Evolutionary conservation across 176 grass and related monocot genomes (phyloP).

Genomic region (Musa troglodytarum): DNA sequence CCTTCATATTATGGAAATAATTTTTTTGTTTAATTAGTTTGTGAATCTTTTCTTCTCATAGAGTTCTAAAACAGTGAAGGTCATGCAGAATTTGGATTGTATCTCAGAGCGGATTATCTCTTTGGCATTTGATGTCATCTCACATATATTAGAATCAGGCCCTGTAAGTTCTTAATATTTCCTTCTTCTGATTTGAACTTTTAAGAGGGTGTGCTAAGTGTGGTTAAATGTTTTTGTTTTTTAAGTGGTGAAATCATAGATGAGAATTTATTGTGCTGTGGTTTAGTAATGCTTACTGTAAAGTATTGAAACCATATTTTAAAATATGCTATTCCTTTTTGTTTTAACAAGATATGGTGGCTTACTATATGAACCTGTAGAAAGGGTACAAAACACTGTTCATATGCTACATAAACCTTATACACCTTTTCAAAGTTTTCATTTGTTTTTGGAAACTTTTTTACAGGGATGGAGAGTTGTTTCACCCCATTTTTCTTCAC

Average conservation of each 20-base stretch:
- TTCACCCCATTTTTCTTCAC: constrained; percentile 79
- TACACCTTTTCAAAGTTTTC: neutral
- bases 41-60: neutral
- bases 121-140: constrained; percentile 80
- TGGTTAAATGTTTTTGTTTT: neutral
- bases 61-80: constrained; percentile 21
- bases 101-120: constrained; percentile 62
- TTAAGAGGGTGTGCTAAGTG: neutral
- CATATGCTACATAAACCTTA: neutral
- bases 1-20: neutral
- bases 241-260: neutral
- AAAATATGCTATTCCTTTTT: neutral
- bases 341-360: neutral
- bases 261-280: neutral
- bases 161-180: constrained; percentile 52
- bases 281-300: neutral
- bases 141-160: constrained; percentile 75
- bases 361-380: neutral
- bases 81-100: constrained; percentile 54
- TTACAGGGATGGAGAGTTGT: constrained; percentile 84
- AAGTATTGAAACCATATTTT: neutral
- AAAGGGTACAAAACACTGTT: neutral
- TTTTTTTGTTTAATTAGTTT: neutral
- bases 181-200: constrained; percentile 2
- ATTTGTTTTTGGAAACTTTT: constrained; percentile 18